Evolutionary conservation across 305 asterid genomes (phyloP), one percentile per base, ranked within the genome.

Genomic region (Fraxinus floribunda): DNA sequence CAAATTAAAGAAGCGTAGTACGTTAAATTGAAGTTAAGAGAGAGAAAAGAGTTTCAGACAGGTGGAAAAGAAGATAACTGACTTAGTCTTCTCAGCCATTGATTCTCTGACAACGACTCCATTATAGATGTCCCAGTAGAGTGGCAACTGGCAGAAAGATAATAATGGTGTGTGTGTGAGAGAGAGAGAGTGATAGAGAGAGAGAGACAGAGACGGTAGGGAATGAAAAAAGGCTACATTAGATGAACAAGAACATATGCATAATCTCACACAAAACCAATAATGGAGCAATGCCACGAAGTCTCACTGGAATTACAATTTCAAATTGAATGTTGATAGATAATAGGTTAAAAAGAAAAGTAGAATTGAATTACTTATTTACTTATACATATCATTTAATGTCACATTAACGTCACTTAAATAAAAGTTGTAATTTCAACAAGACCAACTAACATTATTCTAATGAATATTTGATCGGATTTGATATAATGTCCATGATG

Each of bases 81-180:
- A 77, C 84, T 79, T 77, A 80, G 83, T 81, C 85, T 73, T 87
- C 84, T 80, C 83, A 85, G 78, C 91, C 91, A 89, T 87, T 89
- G 89, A 89, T 83, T 86, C 86, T 87, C 90, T 89, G 89, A 87
- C 88, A 86, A 60, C 68, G 83, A 80, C 82, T 78, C 85, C 90
- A 83, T 85, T 79, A 29, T 75, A 81, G 84, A 78, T 76, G 39
- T 30, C 39, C 8, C 84, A 85, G 81, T 83, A 85, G 81, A 84
- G 84, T 75, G 79, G 87, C 76, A 87, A 85, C 86, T 88, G 82
- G 82, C 88, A 80, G 82, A 78, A 82, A 55, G 38, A 29, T 70
- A 30, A 32, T n/a, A 68, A 29, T 32, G 30, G 30, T 68, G 38
- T 64, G 68, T 60, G 30, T 1, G 41, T 26, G 29, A 26, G 29